Conservation (phyloP, 2,329 filamentous ascomycete species). For the Trichoderma semiorbis region DNA sequence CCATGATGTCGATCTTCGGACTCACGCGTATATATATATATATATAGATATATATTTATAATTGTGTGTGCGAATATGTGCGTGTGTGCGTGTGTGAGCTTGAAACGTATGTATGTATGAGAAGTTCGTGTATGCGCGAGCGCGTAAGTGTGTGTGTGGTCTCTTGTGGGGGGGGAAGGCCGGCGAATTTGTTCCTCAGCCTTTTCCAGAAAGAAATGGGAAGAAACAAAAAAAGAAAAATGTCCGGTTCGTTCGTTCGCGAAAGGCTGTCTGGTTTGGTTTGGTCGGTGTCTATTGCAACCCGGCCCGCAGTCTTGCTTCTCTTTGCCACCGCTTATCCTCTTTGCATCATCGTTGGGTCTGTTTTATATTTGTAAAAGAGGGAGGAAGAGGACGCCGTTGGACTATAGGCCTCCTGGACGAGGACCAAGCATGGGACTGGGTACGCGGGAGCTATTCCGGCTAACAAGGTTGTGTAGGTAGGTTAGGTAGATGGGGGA, state of each 20-base stretch:
- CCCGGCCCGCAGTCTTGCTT: slow-evolving; percentile 4
- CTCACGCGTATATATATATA: not conserved
- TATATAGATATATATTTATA: not conserved
- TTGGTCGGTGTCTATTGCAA: not conserved
- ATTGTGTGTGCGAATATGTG: not conserved
- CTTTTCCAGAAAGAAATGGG: not conserved
- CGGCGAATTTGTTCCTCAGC: not conserved
- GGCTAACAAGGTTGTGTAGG: slow-evolving; percentile 5
- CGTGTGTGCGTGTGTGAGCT: not conserved
- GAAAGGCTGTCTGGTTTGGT: not conserved
- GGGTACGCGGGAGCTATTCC: slow-evolving; percentile 4
- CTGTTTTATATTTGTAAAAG: slow-evolving; percentile 16
- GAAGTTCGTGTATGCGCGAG: not conserved
- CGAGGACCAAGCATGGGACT: slow-evolving; percentile 1
- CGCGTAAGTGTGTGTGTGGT: not conserved
- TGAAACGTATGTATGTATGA: not conserved
- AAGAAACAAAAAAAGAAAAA: not conserved
- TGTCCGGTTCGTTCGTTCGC: not conserved
- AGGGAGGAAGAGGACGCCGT: not conserved
- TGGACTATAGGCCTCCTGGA: slow-evolving; percentile 15
- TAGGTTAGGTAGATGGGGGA: not conserved
- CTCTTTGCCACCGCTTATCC: slow-evolving; percentile 18
- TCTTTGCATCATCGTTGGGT: slow-evolving; percentile 12
- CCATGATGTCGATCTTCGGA: slow-evolving; percentile 42
- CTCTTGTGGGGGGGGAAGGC: not conserved